These are phyloP conservation scores for Ustilago hordei DNA, from an alignment of 1,284 basidiomycete genomes.

Conservation along the genomic window DNA sequence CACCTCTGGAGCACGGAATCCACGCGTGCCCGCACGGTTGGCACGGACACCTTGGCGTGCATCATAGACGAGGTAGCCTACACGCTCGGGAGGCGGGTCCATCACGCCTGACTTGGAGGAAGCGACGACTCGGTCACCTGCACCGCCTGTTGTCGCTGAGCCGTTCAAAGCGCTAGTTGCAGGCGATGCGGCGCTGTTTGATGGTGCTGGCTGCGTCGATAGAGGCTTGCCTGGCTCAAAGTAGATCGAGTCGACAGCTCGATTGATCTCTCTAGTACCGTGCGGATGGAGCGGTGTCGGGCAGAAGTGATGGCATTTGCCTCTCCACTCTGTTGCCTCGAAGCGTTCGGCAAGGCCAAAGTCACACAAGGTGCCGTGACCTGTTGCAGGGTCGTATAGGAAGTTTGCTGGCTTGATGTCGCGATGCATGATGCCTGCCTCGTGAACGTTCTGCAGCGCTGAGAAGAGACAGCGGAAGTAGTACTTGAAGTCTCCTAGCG, in stretches of 20 bases:
- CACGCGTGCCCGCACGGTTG: slow-evolving; percentile 94
- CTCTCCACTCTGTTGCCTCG: slow-evolving; percentile 63
- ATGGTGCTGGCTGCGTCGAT: slow-evolving; percentile 23
- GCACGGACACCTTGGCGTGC: slow-evolving; percentile 83
- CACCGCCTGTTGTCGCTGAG: slow-evolving; percentile 23
- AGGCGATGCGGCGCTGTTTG: slow-evolving; percentile 11
- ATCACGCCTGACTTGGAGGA: slow-evolving; percentile 45
- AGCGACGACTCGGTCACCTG: slow-evolving; percentile 8
- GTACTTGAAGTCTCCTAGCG: slow-evolving; percentile 80
- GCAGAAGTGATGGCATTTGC: slow-evolving; percentile 67
- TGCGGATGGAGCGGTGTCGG: slow-evolving; percentile 59
- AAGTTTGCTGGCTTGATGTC: slow-evolving; percentile 99
- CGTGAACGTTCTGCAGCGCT: slow-evolving; percentile 88
- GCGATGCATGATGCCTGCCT: slow-evolving; percentile 90
- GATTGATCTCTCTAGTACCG: slow-evolving; percentile 61
- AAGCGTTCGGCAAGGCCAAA: slow-evolving; percentile 79
- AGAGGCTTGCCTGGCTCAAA: slow-evolving; percentile 62
- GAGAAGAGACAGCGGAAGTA: slow-evolving; percentile 94
- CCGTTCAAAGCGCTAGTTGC: slow-evolving; percentile 70
- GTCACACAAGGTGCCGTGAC: slow-evolving; percentile 89
- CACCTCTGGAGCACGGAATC: slow-evolving; percentile 97
- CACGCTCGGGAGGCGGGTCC: slow-evolving; percentile 63
- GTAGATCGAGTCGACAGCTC: slow-evolving; percentile 54
- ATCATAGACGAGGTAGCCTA: slow-evolving; percentile 65
- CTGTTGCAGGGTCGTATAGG: slow-evolving; percentile 87